Conservation (phyloP, 805 yeast species). For the Candida boleticola region DNA sequence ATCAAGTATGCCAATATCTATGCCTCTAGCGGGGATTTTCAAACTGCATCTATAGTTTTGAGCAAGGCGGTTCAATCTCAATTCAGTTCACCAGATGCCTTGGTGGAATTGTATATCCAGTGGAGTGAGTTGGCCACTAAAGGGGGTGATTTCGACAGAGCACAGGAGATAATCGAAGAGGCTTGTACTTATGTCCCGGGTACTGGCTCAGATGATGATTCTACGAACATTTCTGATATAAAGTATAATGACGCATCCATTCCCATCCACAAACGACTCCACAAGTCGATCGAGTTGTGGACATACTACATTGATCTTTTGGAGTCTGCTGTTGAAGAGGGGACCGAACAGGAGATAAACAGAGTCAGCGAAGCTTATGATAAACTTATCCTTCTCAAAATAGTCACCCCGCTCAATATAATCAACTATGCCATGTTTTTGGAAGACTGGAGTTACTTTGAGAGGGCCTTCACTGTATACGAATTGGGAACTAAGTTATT, state of each 20-base stretch:
- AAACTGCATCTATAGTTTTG: constrained; percentile 60
- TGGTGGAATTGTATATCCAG: constrained; percentile 65
- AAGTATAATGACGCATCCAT: constrained; percentile 38
- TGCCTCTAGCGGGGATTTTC: constrained; percentile 50
- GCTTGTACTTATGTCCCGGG: constrained; percentile 20
- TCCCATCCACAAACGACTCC: constrained; percentile 58
- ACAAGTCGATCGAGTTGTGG: constrained; percentile 69
- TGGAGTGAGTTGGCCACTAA: constrained; percentile 73
- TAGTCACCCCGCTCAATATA: constrained; percentile 67
- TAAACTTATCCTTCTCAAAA: constrained; percentile 42
- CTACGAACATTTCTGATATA: constrained; percentile 6
- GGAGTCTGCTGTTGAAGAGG: constrained; percentile 44
- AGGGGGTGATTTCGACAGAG: constrained; percentile 43
- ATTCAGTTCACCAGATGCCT: constrained; percentile 57
- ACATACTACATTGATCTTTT: constrained; percentile 66
- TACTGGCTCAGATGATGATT: not conserved
- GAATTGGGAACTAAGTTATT: constrained; percentile 69
- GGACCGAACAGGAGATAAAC: constrained; percentile 10
- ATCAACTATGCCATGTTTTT: constrained; percentile 65
- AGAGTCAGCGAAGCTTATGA: constrained; percentile 25
- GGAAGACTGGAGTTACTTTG: constrained; percentile 44
- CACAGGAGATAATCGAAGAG: constrained; percentile 32
- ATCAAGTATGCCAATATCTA: constrained; percentile 63
- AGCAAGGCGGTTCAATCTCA: constrained; percentile 72
- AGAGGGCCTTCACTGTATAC: constrained; percentile 56